These are phyloP conservation scores for Citrullus colocynthis DNA, from an alignment of 306 rosid genomes.

Conservation along the genomic window DNA sequence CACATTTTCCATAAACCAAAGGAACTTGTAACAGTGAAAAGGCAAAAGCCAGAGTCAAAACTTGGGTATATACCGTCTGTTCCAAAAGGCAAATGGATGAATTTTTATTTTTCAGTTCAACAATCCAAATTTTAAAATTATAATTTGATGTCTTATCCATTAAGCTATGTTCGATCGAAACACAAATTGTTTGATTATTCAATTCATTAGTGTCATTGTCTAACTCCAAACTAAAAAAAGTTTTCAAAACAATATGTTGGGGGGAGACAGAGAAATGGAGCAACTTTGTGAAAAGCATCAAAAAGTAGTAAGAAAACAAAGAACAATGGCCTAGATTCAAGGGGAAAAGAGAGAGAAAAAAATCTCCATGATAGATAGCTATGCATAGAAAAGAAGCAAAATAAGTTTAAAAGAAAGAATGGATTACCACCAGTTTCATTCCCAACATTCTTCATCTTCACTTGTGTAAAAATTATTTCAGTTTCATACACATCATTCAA, in stretches of 20 bases:
- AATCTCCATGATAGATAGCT: slow-evolving; percentile 32
- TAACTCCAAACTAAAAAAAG: background rate
- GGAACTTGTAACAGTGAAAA: background rate
- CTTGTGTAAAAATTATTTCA: background rate
- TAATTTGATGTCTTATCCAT: too few relatives aligned
- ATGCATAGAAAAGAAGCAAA: background rate
- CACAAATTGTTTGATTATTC: background rate
- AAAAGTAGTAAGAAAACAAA: slow-evolving; percentile 33
- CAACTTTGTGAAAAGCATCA: slow-evolving; percentile 51
- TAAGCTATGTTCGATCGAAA: too few relatives aligned
- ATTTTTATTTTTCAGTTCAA: too few relatives aligned
- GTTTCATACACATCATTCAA: slow-evolving; percentile 2
- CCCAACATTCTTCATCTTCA: slow-evolving; percentile 2
- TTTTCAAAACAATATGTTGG: background rate
- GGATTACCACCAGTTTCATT: background rate
- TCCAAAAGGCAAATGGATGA: background rate
- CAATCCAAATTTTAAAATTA: too few relatives aligned
- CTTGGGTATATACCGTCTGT: background rate
- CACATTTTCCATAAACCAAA: background rate
- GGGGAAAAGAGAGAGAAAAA: slow-evolving; percentile 19
- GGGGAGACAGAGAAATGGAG: slow-evolving; percentile 4
- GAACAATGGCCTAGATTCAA: slow-evolving; percentile 23
- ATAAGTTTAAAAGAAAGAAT: background rate
- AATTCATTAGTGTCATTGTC: background rate
- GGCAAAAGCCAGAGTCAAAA: background rate